Base-by-base conservation (phyloP, 2,329 filamentous ascomycete genomes). In the Paraphaeosphaeria minitans region DNA sequence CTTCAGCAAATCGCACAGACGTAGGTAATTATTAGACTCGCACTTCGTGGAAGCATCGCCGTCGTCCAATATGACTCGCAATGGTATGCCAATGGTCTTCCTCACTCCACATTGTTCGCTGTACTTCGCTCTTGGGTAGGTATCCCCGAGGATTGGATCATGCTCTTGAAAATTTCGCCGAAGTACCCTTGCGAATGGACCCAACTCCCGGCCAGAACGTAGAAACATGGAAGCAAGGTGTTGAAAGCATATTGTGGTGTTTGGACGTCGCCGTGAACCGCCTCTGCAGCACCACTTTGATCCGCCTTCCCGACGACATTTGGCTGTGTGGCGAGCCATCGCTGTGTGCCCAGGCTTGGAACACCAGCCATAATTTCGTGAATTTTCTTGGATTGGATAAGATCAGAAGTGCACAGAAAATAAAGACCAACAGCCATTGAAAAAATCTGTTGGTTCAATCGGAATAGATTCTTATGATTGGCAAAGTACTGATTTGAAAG, bases 291-390 rank as follows among this genome's bases (percentile, higher is more conserved):
- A 69, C 77, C 59, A 70, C 78, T 5, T 66, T 81, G 1, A 79
- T 81, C 56, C 78, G 80, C 0, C 66, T 80, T 19, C 78, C 81
- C 55, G 80, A 82, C 59, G 80, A 82, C 52, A 66, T 82, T 9
- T 82, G 80, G 77, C 67, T 81, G 2, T 77, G 73, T 19, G 79
- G 79, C 0, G 65, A 77, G 8, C 77, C 77, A 2, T 59, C 64
- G 0, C 55, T 65, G 2, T 77, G 75, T 45, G 75, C 73, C 2
- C 63, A 68, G 37, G 79, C 79, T 14, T 82, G 80, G 80, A 59
- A 70, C 19, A 71, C 72, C 5, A 79, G 82, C 71, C 56, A 74
- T 39, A 52, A 66, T 1, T 81, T 78, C 57, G 77, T 78, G 7
- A 64, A 72, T 12, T 66, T 78, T 1, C 77, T 79, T 57, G 78